Conservation (phyloP, 257 asterid species). For the Solanum ahanhuiri region DNA sequence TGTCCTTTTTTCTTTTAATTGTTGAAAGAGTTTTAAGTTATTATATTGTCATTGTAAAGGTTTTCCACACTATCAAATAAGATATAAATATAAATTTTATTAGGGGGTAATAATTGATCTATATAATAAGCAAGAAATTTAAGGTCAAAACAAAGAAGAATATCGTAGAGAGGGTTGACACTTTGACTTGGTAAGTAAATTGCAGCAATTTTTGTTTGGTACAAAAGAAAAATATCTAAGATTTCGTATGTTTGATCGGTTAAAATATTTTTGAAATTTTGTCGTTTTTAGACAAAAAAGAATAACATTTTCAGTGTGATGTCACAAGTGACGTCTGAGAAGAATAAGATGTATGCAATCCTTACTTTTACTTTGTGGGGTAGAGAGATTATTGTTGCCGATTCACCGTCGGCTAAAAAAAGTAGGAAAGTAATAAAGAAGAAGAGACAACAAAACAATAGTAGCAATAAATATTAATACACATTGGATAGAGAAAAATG, state of each 20-base stretch:
- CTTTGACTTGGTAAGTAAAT: background rate
- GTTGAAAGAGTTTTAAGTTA: background rate
- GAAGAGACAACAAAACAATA: background rate
- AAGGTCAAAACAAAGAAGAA: background rate
- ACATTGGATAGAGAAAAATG: background rate
- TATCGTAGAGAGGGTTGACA: background rate
- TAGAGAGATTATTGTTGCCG: too few relatives aligned
- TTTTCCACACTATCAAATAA: background rate
- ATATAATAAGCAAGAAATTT: background rate
- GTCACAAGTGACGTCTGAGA: background rate
- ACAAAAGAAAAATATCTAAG: too few relatives aligned
- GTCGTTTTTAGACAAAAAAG: rapidly evolving
- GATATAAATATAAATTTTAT: background rate
- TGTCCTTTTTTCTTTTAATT: background rate
- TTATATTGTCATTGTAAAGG: background rate
- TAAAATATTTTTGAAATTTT: background rate
- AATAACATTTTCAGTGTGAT: background rate
- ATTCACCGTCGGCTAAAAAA: background rate
- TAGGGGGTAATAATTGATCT: background rate
- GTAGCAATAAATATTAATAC: background rate
- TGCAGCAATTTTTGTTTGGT: background rate
- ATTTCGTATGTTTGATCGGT: too few relatives aligned
- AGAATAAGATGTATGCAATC: too few relatives aligned
- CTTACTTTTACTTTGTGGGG: background rate
- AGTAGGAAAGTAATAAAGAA: background rate